Base-by-base conservation (phyloP, 768 basidiomycete genomes). In the Lactarius evosmus region DNA sequence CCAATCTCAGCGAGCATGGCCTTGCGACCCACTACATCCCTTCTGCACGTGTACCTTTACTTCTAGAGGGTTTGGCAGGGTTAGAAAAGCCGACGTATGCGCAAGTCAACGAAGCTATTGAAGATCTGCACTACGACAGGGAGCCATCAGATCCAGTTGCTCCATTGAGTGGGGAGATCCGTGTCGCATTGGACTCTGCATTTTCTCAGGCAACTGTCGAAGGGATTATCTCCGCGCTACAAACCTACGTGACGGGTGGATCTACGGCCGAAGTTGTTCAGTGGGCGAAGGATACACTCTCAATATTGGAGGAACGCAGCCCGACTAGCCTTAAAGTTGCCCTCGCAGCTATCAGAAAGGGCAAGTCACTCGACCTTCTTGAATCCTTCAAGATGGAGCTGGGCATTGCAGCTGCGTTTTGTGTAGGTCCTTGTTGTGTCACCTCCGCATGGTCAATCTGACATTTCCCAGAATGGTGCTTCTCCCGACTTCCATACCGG, bases 21-120 rank as follows among this genome's bases (percentile, higher is more conserved):
- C 82, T 98, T 70, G 95, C 96, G 4, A 98, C 97, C 2, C 97
- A 99, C 74, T 98, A 82, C 71, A 83, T 98, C 58, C 85, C 93
- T 11, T 88, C 91, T 17, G 78, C 86, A 60, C 82, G 88, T 41
- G 78, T 97, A 40, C 85, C 89, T 17, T 79, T 80, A 46, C 83
- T 98, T 54, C 78, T 92, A 46, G 80, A 85, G 59, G 83, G 85
- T 62, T 77, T 98, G 60, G 81, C 85, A 19, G 77, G 79, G 33
- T 73, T 86, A 46, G 83, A 86, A 62, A 73, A 79, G 32, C 78
- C 80, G 0, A 76, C 76, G 58, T 70, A 74, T 72, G 75, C 83
- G 67, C 78, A 80, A 52, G 83, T 89, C 63, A 83, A 95, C 70
- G 78, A 84, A 63, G 82, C 91, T 29, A 80, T 97, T 60, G 85